phyloP scores from a whole-genome alignment of 1,139 yeast genomes.

The Suhomyces atakaporum region DNA sequence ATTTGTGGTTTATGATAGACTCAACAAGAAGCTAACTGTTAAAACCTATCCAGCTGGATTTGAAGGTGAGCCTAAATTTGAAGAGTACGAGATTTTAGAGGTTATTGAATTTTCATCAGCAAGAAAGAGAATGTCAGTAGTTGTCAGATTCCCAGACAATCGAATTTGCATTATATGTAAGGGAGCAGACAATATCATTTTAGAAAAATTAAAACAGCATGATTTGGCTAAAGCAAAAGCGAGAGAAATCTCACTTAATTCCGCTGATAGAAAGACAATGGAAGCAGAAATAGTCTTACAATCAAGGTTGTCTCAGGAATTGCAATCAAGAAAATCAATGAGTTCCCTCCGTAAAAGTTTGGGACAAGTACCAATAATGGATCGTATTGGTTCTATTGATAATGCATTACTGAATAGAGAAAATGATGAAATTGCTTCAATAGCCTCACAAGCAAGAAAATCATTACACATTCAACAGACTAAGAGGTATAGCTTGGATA shows the following conservation, averaged over 20 bases:
- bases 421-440: conserved; percentile 59
- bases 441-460: conserved; percentile 59
- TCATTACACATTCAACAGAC: conserved; percentile 66
- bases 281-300: conserved; percentile 81
- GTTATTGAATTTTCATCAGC: conserved; percentile 83
- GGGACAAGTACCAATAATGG: conserved; percentile 17
- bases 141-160: conserved; percentile 79
- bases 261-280: conserved; percentile 65
- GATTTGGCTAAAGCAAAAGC: conserved; percentile 64
- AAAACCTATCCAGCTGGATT: conserved; percentile 86
- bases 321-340: conserved; percentile 29
- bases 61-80: conserved; percentile 60
- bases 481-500: conserved; percentile 50
- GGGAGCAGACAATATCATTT: conserved; percentile 93
- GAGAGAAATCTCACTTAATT: conserved; percentile 58
- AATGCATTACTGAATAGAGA: conserved; percentile 54
- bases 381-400: conserved; percentile 49
- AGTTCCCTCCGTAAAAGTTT: conserved; percentile 33
- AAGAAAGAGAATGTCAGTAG: conserved; percentile 92
- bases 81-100: conserved; percentile 73
- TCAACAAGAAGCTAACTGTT: conserved; percentile 57
- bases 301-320: conserved; percentile 41
- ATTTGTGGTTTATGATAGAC: conserved; percentile 71
- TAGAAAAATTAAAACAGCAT: conserved; percentile 66
- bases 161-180: conserved; percentile 80